These are phyloP conservation scores for Sclerotinia nivalis DNA, from an alignment of 2,329 filamentous ascomycete genomes.

Conservation along the genomic window DNA sequence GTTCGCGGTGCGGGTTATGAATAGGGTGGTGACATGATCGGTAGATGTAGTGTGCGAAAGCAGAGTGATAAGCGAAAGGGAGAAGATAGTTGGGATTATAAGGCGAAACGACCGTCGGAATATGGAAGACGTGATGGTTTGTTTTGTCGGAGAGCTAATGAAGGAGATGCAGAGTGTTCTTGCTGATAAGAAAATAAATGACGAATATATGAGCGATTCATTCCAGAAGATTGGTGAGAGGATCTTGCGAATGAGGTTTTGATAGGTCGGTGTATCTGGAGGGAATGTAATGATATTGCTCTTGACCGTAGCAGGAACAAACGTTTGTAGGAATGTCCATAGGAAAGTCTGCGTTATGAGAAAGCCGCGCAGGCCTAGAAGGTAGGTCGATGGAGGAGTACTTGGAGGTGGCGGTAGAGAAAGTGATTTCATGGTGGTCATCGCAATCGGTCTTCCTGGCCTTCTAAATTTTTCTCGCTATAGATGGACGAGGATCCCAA, in stretches of 20 bases:
- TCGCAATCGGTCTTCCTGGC: not conserved
- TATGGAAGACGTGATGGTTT: conserved; percentile 44
- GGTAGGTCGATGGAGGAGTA: conserved; percentile 7
- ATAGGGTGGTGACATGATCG: conserved; percentile 43
- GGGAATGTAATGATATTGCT: conserved; percentile 35
- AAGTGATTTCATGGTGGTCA: not conserved
- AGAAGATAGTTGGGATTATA: conserved; percentile 45
- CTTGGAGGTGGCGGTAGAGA: not conserved
- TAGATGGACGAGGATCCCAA: no score
- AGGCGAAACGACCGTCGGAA: conserved; percentile 48
- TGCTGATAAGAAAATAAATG: conserved; percentile 49
- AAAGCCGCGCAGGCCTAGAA: conserved; percentile 18
- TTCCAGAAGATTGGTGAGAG: conserved; percentile 49
- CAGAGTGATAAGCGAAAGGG: conserved; percentile 45
- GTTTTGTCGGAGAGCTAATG: conserved; percentile 42
- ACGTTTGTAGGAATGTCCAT: conserved; percentile 49
- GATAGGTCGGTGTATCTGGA: conserved; percentile 44
- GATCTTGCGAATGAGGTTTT: conserved; percentile 47
- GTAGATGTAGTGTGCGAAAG: conserved; percentile 41
- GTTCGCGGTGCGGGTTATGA: conserved; percentile 44
- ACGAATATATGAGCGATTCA: conserved; percentile 47
- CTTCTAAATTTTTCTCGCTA: not conserved
- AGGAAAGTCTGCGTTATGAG: conserved; percentile 45
- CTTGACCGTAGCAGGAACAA: conserved; percentile 46
- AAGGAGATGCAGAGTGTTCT: conserved; percentile 47